Percentiles rank a stretch among this genome's conserved stretches.
These are phyloP conservation scores for Coemansia sp. DNA, from an alignment of 192 early-diverging fungal species.

Conservation along the genomic window DNA sequence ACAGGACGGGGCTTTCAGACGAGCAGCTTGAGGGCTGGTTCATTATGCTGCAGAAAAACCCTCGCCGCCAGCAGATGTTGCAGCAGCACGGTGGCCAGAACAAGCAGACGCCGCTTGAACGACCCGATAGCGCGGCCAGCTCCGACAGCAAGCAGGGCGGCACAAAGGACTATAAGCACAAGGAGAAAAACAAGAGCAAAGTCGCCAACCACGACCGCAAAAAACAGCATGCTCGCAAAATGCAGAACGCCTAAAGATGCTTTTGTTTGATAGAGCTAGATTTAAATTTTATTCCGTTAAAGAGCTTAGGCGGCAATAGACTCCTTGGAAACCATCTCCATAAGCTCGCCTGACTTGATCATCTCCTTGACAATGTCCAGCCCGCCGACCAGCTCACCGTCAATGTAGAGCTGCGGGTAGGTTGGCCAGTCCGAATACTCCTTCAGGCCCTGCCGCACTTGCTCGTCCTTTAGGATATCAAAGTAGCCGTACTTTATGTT, in stretches of 20 bases:
- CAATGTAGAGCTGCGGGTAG: slow-evolving; percentile 89
- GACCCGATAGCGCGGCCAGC: slow-evolving; percentile 2
- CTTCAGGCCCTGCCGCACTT: slow-evolving; percentile 89
- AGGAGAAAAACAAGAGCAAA: slow-evolving; percentile 64
- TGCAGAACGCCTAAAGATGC: background rate
- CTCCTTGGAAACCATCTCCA: slow-evolving; percentile 58
- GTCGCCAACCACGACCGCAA: slow-evolving; percentile 75
- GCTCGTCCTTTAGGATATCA: slow-evolving; percentile 90
- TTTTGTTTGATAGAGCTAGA: background rate
- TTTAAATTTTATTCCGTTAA: background rate
- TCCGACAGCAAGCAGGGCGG: background rate
- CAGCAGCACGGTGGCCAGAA: slow-evolving; percentile 61
- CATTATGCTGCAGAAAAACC: slow-evolving; percentile 81
- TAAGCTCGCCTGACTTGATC: slow-evolving; percentile 71
- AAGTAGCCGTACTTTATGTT: slow-evolving; percentile 63
- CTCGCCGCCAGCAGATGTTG: slow-evolving; percentile 62
- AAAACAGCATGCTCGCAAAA: slow-evolving; percentile 69
- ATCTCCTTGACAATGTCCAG: slow-evolving; percentile 94
- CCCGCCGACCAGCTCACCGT: slow-evolving; percentile 90
- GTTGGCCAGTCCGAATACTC: slow-evolving; percentile 93
- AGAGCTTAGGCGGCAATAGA: background rate
- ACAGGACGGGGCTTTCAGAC: slow-evolving; percentile 73
- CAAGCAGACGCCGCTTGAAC: slow-evolving; percentile 35
- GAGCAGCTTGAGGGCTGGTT: slow-evolving; percentile 95
- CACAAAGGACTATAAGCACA: slow-evolving; percentile 30